Base-by-base conservation (phyloP, 2,329 filamentous ascomycete species). In the Alternaria solani region DNA sequence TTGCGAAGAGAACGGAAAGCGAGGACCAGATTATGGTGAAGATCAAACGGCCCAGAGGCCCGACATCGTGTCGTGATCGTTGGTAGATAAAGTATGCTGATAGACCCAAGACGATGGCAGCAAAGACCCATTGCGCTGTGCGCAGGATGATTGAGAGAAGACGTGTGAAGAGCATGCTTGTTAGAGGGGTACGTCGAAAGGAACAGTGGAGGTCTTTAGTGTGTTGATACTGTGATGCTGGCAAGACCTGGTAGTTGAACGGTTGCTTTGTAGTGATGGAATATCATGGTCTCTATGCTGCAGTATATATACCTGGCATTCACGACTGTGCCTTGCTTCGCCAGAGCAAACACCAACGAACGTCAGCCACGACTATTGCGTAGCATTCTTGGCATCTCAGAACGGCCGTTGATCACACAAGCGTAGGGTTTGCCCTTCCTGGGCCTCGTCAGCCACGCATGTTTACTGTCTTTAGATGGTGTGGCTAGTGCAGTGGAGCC, bases 21-120 rank as follows among this genome's bases (percentile, higher is more conserved):
- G 84, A 88, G 3, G 91, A 89, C 39, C 93, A 84, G 18, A 92
- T 86, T 72, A 91, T 86, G 46, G 90, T 87, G 81, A 92, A 94
- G 79, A 94, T 92, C 81, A 89, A 88, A 57, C 91, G 88, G 36
- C 84, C 88, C 39, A 86, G 80, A 18, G 83, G 80, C 83, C 86
- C 88, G 60, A 82, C 78, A 54, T 83, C 82, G 36, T 81, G 76
- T 34, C 81, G 65, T 23, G 63, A 61, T 56, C 64, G 55, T 41
- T 60, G 49, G 49, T 72, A 42, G 23, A 73, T 48, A 65, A 75
- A 74, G 55, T 69, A 62, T 14, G 73, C 56, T 2, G 66, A 66
- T 12, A 75, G 53, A 30, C 71, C 62, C 26, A 67, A 63, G 72
- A 82, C 67, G 76, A 93, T 89, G 67, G 86, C 84, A n/a, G 86